These are phyloP conservation scores for Hanseniaspora guilliermondii DNA, from an alignment of 805 yeast genomes.

Conservation along the genomic window DNA sequence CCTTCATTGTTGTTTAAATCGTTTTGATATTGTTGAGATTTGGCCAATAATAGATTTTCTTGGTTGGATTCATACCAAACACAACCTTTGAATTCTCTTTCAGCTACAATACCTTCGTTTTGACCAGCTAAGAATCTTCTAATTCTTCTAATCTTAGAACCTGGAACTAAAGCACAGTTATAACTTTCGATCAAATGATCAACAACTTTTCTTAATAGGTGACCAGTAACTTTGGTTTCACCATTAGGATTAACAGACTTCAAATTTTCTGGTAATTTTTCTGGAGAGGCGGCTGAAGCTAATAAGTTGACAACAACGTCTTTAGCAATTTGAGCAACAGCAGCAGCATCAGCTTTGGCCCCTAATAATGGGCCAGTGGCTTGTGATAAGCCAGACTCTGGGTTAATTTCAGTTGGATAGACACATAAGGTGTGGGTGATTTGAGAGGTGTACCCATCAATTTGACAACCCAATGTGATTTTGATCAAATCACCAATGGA, in stretches of 20 bases:
- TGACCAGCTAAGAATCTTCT: slow-evolving; percentile 94
- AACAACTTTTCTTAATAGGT: slow-evolving; percentile 57
- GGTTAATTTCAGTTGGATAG: slow-evolving; percentile 49
- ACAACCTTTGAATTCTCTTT: slow-evolving; percentile 84
- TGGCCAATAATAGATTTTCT: slow-evolving; percentile 42
- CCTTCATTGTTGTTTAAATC: slow-evolving; percentile 6
- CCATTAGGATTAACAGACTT: slow-evolving; percentile 22
- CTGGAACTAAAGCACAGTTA: slow-evolving; percentile 80
- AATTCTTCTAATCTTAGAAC: slow-evolving; percentile 80
- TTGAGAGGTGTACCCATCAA: slow-evolving; percentile 88
- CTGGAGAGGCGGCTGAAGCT: slow-evolving; percentile 63
- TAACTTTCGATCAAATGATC: slow-evolving; percentile 77
- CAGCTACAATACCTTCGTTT: slow-evolving; percentile 82
- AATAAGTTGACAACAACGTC: slow-evolving; percentile 73
- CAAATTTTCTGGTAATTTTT: slow-evolving; percentile 50
- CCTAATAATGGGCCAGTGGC: slow-evolving; percentile 78
- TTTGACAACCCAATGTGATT: slow-evolving; percentile 74
- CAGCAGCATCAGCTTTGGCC: slow-evolving; percentile 72
- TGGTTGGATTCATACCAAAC: slow-evolving; percentile 76
- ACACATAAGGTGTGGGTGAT: slow-evolving; percentile 79
- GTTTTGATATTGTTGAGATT: slow-evolving; percentile 29
- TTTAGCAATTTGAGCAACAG: slow-evolving; percentile 79
- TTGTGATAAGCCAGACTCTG: slow-evolving; percentile 18
- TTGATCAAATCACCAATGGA: slow-evolving; percentile 76
- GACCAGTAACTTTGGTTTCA: slow-evolving; percentile 46